A percentile compares a stretch with the other conserved stretches of the same genome.
Evolutionary conservation across 2,329 filamentous ascomycete species (phyloP).

Genomic region (Colletotrichum orbiculare): DNA sequence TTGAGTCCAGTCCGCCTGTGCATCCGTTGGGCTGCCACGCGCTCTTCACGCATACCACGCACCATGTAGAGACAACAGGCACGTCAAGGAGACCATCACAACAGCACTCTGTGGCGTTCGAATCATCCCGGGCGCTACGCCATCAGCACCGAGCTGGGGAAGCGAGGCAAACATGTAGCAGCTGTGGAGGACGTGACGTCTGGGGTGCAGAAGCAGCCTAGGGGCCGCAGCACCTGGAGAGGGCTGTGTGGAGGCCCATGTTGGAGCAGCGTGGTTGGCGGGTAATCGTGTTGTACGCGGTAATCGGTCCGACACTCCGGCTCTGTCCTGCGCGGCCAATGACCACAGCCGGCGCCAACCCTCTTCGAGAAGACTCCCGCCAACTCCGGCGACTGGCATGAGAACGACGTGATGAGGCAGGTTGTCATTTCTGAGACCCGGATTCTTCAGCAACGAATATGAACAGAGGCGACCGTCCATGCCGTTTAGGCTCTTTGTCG

Average conservation of each 20-base stretch:
- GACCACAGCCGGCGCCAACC: conserved; percentile 24
- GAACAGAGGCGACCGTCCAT: no score
- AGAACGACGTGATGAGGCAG: conserved; percentile 1
- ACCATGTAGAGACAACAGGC: neutral
- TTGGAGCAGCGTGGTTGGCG: conserved; percentile 34
- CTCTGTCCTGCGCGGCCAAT: conserved; percentile 23
- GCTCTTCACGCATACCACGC: conserved; percentile 1
- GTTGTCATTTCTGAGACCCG: conserved; percentile 14
- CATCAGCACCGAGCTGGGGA: conserved; percentile 9
- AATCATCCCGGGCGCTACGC: conserved; percentile 2
- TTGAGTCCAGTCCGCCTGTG: conserved; percentile 44
- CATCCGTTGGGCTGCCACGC: conserved; percentile 1
- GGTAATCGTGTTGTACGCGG: conserved; percentile 32
- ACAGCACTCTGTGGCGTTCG: no score
- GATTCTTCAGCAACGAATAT: conserved; percentile 1
- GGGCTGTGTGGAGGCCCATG: conserved; percentile 15
- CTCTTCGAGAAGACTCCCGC: conserved; percentile 23
- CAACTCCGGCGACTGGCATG: conserved; percentile 22
- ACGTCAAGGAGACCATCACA: no score
- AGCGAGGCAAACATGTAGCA: neutral
- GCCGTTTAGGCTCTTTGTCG: no score
- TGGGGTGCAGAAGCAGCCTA: conserved; percentile 33
- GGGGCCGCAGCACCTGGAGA: conserved; percentile 30
- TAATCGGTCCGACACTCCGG: conserved; percentile 35
- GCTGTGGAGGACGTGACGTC: conserved; percentile 16